A percentile compares a stretch with the other conserved stretches of the same genome.
Conservation (phyloP, 2,329 filamentous ascomycete genomes). For the Curvularia sp. region DNA sequence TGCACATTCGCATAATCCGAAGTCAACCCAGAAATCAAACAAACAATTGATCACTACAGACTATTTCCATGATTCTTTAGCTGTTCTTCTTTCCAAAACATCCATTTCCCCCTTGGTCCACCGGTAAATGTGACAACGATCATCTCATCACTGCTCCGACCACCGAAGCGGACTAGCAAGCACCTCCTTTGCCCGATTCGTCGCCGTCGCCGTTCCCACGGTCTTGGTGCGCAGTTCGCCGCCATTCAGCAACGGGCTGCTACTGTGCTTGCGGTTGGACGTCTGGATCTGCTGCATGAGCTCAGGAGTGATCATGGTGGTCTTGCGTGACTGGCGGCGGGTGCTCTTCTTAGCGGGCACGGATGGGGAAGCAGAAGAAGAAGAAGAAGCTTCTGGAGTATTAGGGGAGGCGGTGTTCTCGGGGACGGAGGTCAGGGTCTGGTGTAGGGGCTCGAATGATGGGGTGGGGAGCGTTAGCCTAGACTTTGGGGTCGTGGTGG, state of each 20-base stretch:
- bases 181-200: not conserved
- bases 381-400: not conserved
- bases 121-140: no score
- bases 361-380: not conserved
- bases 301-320: slow-evolving; percentile 5
- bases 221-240: not conserved
- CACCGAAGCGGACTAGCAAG: slow-evolving; percentile 9
- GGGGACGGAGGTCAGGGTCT: not conserved
- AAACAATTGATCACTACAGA: not conserved
- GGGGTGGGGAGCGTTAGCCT: not conserved
- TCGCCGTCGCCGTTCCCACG: not conserved
- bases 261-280: not conserved
- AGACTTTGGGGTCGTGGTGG: not conserved
- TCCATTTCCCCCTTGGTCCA: not conserved
- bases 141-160: slow-evolving; percentile 6
- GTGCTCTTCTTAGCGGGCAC: not conserved
- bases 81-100: not conserved
- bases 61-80: not conserved
- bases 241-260: not conserved
- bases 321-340: not conserved
- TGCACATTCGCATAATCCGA: not conserved
- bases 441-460: not conserved
- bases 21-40: not conserved
- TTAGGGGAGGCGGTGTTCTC: not conserved
- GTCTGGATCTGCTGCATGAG: slow-evolving; percentile 2